Conservation (phyloP, 371 early-diverging fungal species). For the Entomophthora muscae region DNA sequence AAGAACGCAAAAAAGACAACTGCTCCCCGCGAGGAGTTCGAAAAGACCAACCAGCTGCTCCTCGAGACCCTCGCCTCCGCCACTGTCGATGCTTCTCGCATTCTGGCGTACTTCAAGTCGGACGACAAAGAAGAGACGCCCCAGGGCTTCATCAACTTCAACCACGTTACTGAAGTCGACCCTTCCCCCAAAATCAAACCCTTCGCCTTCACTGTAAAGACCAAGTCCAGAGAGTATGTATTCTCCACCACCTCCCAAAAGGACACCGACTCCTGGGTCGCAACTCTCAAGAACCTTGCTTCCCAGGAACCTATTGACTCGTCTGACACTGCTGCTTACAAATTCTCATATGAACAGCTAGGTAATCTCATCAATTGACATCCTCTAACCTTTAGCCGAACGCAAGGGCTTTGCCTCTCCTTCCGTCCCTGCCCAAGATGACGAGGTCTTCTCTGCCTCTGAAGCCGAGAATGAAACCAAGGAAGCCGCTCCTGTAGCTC, state of each 20-base stretch:
- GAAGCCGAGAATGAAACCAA: constrained; percentile 8
- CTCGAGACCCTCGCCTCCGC: constrained; percentile 23
- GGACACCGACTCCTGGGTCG: constrained; percentile 21
- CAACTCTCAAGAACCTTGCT: constrained; percentile 14
- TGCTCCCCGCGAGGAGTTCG: constrained; percentile 18
- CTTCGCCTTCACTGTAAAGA: constrained; percentile 19
- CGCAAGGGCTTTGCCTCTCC: constrained; percentile 6
- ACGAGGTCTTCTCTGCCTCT: constrained; percentile 9
- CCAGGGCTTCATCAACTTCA: constrained; percentile 23
- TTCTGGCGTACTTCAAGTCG: constrained; percentile 21
- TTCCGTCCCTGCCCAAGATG: constrained; percentile 1
- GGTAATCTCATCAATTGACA: background rate
- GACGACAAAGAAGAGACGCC: constrained; percentile 17
- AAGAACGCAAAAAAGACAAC: constrained; percentile 15
- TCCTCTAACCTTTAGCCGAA: background rate
- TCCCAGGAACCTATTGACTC: constrained; percentile 1
- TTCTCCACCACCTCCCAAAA: constrained; percentile 19
- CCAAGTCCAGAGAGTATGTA: constrained; percentile 20
- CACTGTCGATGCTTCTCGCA: constrained; percentile 18
- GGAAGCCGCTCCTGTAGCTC: constrained; percentile 1
- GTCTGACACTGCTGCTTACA: constrained; percentile 9
- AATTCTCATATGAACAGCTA: constrained; percentile 5
- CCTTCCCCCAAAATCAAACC: constrained; percentile 18
- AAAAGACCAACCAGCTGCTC: constrained; percentile 17
- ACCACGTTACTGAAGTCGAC: constrained; percentile 17